These are phyloP conservation scores for Aspergillus clavatus DNA, from an alignment of 2,329 filamentous ascomycete species.

Conservation along the genomic window DNA sequence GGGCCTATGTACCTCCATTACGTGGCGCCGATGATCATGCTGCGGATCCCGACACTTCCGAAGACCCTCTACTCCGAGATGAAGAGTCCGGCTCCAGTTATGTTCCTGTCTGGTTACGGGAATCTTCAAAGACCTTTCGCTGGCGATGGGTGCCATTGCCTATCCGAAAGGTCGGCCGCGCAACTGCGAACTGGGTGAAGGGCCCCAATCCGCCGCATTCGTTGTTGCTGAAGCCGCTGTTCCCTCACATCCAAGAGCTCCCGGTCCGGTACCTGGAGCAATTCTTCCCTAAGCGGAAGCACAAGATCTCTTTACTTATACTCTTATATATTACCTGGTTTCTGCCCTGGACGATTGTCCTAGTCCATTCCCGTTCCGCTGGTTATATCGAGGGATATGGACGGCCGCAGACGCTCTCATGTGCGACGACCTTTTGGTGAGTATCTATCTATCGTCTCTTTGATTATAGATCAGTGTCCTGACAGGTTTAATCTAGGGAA, in stretches of 20 bases:
- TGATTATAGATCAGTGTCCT: not conserved
- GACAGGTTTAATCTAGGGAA: conserved; percentile 25
- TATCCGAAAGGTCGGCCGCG: conserved; percentile 41
- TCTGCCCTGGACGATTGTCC: conserved; percentile 43
- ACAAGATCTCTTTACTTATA: conserved; percentile 41
- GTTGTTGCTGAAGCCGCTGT: conserved; percentile 44
- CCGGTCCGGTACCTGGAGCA: conserved; percentile 42
- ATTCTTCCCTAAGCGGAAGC: conserved; percentile 43
- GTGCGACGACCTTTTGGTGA: conserved; percentile 45
- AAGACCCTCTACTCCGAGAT: conserved; percentile 26
- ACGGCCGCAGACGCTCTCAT: conserved; percentile 42
- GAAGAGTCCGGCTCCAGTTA: conserved; percentile 21
- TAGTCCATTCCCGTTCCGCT: conserved; percentile 43
- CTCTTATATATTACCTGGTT: conserved; percentile 45
- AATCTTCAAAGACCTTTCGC: conserved; percentile 44
- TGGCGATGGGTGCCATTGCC: conserved; percentile 47
- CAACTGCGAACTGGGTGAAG: conserved; percentile 43
- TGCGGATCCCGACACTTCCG: conserved; percentile 32
- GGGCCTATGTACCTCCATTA: conserved; percentile 31
- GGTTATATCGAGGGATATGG: conserved; percentile 48
- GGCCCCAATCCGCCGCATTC: conserved; percentile 45
- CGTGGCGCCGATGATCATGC: conserved; percentile 33
- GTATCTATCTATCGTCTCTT: conserved; percentile 6
- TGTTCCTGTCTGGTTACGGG: conserved; percentile 45
- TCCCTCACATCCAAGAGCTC: conserved; percentile 44